Evolutionary conservation across 495 filamentous ascomycete species (phyloP).

Genomic region (Aspergillus wentii): DNA sequence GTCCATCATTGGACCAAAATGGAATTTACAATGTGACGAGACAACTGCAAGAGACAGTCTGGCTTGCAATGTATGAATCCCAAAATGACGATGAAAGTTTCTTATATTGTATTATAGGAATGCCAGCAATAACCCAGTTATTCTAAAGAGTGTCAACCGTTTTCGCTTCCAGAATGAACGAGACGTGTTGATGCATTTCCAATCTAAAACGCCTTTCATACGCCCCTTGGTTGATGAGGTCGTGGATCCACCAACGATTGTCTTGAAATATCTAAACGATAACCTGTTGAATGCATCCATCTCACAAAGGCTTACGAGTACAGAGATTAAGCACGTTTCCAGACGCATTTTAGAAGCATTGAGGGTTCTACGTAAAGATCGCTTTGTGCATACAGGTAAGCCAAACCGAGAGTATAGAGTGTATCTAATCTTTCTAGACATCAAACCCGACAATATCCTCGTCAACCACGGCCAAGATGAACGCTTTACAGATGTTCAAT

Average conservation of each 20-base stretch:
- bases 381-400: slow-evolving; percentile 35
- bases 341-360: slow-evolving; percentile 32
- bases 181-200: slow-evolving; percentile 32
- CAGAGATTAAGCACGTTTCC: slow-evolving; percentile 38
- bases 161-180: slow-evolving; percentile 34
- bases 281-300: slow-evolving; percentile 25
- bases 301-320: slow-evolving; percentile 25
- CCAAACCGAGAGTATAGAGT: neutral
- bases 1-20: too few species aligned
- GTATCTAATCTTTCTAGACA: slow-evolving; percentile 18
- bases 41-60: slow-evolving; percentile 2
- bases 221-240: slow-evolving; percentile 35
- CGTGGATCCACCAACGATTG: slow-evolving; percentile 36
- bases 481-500: slow-evolving; percentile 34
- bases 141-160: slow-evolving; percentile 34
- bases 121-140: too few species aligned
- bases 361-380: slow-evolving; percentile 30
- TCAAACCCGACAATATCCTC: slow-evolving; percentile 39
- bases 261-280: slow-evolving; percentile 37
- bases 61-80: slow-evolving; percentile 2
- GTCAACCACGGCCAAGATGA: slow-evolving; percentile 25
- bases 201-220: slow-evolving; percentile 18
- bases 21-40: slow-evolving; percentile 2
- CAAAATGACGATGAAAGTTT: neutral
- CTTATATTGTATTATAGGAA: slow-evolving; percentile 22